These are phyloP conservation scores for Solanum arcanum DNA, from an alignment of 257 asterid species.

Conservation along the genomic window DNA sequence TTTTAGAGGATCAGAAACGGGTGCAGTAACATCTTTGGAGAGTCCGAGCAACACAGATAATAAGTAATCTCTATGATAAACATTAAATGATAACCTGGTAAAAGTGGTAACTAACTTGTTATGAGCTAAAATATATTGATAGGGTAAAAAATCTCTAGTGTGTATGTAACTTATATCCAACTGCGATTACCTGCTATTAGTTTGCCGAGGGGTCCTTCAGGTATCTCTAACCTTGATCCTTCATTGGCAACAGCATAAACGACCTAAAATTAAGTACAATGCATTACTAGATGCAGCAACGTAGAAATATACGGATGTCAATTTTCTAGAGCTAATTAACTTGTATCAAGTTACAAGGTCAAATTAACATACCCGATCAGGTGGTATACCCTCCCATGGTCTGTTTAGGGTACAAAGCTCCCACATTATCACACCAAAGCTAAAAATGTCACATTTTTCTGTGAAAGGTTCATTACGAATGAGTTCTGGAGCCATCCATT, in stretches of 20 bases:
- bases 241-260: slow-evolving; percentile 44
- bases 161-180: background rate
- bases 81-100: background rate
- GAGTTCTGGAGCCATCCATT: slow-evolving; percentile 99
- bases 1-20: background rate
- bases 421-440: slow-evolving; percentile 91
- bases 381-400: slow-evolving; percentile 93
- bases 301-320: background rate
- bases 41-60: background rate
- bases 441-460: slow-evolving; percentile 92
- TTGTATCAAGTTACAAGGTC: background rate
- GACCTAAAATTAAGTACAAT: slow-evolving; percentile 34
- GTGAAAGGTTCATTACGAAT: slow-evolving; percentile 82
- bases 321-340: background rate
- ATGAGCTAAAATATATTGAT: background rate
- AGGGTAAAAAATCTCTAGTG: background rate
- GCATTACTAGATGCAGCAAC: background rate
- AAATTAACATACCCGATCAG: slow-evolving; percentile 55
- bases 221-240: slow-evolving; percentile 72
- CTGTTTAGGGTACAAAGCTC: slow-evolving; percentile 74
- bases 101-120: background rate
- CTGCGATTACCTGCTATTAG: slow-evolving; percentile 51
- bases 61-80: background rate
- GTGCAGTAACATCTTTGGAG: background rate
- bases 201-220: slow-evolving; percentile 75